These are phyloP conservation scores for Pichia californica DNA, from an alignment of 805 yeast genomes.

Conservation along the genomic window DNA sequence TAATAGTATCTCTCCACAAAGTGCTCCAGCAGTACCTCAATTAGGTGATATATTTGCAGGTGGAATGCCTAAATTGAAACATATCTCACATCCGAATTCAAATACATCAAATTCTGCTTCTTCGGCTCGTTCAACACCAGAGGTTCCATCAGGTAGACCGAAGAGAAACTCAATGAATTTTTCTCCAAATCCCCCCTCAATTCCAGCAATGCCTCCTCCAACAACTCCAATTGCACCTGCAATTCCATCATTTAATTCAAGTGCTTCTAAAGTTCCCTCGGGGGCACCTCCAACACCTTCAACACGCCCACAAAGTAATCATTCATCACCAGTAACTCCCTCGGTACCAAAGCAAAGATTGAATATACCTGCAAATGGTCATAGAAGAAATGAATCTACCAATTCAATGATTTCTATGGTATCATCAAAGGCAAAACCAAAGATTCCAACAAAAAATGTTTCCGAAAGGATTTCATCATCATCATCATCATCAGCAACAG, in stretches of 20 bases:
- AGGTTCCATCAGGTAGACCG: slow-evolving; percentile 23
- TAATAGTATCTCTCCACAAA: neutral
- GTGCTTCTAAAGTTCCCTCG: slow-evolving; percentile 2
- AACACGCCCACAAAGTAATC: neutral
- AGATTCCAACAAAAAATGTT: slow-evolving; percentile 18
- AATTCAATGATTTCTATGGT: slow-evolving; percentile 10
- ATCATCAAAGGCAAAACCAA: slow-evolving; percentile 16
- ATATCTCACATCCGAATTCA: slow-evolving; percentile 25
- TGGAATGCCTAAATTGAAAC: slow-evolving; percentile 69
- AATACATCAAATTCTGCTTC: slow-evolving; percentile 15
- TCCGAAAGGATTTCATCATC: slow-evolving; percentile 12
- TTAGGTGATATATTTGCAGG: slow-evolving; percentile 70
- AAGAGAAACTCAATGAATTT: slow-evolving; percentile 12
- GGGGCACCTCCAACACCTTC: neutral
- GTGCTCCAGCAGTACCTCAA: slow-evolving; percentile 34
- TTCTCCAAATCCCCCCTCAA: slow-evolving; percentile 26
- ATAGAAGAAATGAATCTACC: slow-evolving; percentile 2
- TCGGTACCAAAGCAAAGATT: slow-evolving; percentile 11
- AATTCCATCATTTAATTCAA: neutral
- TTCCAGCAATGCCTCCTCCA: slow-evolving; percentile 16
- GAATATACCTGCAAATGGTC: neutral
- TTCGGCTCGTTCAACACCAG: slow-evolving; percentile 21
- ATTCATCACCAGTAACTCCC: slow-evolving; percentile 12
- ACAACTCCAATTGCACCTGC: neutral
- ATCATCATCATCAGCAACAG: slow-evolving; percentile 17